Percentiles rank a stretch among this genome's conserved stretches.
Evolutionary conservation across 345 rosid species (phyloP).

Genomic region (Euphorbia tirucalli): DNA sequence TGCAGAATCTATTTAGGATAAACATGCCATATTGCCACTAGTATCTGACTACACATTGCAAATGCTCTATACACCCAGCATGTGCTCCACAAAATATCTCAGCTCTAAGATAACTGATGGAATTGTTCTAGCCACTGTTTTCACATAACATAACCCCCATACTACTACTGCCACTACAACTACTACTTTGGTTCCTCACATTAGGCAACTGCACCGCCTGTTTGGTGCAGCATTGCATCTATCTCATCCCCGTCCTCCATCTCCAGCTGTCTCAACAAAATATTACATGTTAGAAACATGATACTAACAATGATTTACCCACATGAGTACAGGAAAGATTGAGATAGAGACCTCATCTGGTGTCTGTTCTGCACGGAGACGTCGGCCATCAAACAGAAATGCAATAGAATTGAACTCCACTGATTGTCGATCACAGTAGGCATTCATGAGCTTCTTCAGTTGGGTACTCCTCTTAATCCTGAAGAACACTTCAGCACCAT

Average conservation of each 20-base stretch:
- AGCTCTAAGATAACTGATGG: too few relatives aligned
- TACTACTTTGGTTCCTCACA: neutral
- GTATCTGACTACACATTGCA: too few relatives aligned
- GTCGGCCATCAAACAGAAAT: constrained; percentile 83
- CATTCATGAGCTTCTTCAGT: constrained; percentile 71
- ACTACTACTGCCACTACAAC: too few relatives aligned
- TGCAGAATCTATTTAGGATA: too few relatives aligned
- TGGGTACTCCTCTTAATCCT: constrained; percentile 85
- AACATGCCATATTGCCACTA: too few relatives aligned
- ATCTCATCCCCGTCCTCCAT: constrained; percentile 27
- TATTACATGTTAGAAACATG: neutral
- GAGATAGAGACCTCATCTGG: constrained; percentile 69
- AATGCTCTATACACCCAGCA: too few relatives aligned
- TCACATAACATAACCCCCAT: too few relatives aligned
- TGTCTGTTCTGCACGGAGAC: constrained; percentile 82
- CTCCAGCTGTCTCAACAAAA: constrained; percentile 1
- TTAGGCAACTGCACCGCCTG: constrained; percentile 12
- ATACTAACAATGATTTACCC: neutral
- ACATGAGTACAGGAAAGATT: neutral
- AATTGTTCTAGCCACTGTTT: too few relatives aligned
- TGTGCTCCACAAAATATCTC: too few relatives aligned
- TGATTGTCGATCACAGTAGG: constrained; percentile 81
- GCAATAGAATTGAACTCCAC: constrained; percentile 75
- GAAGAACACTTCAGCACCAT: constrained; percentile 89
- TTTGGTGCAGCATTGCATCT: constrained; percentile 18